Conservation (phyloP, 1,284 basidiomycete genomes). For the Wallemia mellicola region DNA sequence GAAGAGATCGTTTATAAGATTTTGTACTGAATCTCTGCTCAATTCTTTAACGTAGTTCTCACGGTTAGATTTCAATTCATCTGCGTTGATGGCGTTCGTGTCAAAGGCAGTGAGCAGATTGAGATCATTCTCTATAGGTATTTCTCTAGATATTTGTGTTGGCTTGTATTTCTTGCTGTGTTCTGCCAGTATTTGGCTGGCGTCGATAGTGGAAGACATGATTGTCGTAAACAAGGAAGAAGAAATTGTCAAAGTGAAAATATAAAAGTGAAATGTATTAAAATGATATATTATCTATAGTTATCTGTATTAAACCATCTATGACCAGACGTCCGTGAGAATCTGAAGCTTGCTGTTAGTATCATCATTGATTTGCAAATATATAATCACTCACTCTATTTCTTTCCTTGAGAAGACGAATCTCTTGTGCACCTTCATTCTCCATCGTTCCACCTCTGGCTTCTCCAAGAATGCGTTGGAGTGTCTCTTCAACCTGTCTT, state of each 20-base stretch:
- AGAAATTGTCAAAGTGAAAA: too few species aligned
- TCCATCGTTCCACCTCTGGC: constrained; percentile 62
- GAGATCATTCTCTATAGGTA: constrained; percentile 48
- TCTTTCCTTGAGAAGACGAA: constrained; percentile 78
- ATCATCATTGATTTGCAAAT: background rate
- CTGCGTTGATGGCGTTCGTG: constrained; percentile 49
- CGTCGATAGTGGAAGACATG: background rate
- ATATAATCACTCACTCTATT: constrained; percentile 26
- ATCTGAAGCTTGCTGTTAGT: background rate
- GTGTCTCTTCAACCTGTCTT: constrained; percentile 65
- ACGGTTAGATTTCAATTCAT: constrained; percentile 33
- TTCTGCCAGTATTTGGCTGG: background rate
- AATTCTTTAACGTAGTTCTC: constrained; percentile 51
- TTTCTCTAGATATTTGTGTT: constrained; percentile 40
- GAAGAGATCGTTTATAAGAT: constrained; percentile 51
- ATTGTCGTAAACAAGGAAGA: background rate
- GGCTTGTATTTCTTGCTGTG: constrained; percentile 18
- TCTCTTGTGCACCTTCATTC: constrained; percentile 60
- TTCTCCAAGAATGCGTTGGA: constrained; percentile 63
- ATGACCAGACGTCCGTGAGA: background rate
- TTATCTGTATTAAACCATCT: background rate
- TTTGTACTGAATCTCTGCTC: constrained; percentile 60
- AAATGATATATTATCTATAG: background rate
- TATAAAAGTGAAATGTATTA: too few species aligned
- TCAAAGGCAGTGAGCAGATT: constrained; percentile 66